Base-by-base conservation (phyloP, 2,329 filamentous ascomycete species). In the Penicillium thymicola region DNA sequence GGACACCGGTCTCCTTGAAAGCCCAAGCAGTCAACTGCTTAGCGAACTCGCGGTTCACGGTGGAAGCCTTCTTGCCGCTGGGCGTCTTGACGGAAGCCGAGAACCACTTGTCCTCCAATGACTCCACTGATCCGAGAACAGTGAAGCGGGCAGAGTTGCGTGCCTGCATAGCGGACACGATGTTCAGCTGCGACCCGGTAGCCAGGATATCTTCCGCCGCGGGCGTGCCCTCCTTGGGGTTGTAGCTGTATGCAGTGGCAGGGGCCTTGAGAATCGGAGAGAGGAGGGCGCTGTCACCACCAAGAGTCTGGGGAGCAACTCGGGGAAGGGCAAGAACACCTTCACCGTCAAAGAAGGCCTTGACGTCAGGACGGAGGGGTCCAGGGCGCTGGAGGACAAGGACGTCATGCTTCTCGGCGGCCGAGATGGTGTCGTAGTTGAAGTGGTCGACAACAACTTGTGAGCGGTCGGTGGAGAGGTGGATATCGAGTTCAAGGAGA, bases 391-490 rank as follows among this genome's bases (percentile, higher is more conserved):
- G 84, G 50, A 97, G 78, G 30, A 97, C 82, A 43, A 99, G 81
- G 30, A 96, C 89, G 76, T 97, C 91, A 76, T 99, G 94, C 70
- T 86, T 84, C 62, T 97, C 92, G 48, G 86, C 71, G 5, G 93
- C 88, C 40, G 88, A 90, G 32, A 83, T 66, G 55, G 83, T 81
- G 70, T 97, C 93, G 77, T 94, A 94, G 79, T 90, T 89, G 85
- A 97, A 97, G 80, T 99, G 94, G 76, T 97, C 94, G 59, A 97
- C 88, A 6, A 96, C 88, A 56, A 93, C 80, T 55, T 90, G 87
- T 54, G 88, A 90, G 69, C 92, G 90, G 76, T 96, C 93, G 36
- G 85, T 78, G 38, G 94, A 90, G n/a, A 97, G 84, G 64, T 87
- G 81, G 69, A 99, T 89, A 71, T 97, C 93, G 73, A 97, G 82